phyloP scores from a whole-genome alignment of 305 asterid species.

The Fraxinus angustifolia region DNA sequence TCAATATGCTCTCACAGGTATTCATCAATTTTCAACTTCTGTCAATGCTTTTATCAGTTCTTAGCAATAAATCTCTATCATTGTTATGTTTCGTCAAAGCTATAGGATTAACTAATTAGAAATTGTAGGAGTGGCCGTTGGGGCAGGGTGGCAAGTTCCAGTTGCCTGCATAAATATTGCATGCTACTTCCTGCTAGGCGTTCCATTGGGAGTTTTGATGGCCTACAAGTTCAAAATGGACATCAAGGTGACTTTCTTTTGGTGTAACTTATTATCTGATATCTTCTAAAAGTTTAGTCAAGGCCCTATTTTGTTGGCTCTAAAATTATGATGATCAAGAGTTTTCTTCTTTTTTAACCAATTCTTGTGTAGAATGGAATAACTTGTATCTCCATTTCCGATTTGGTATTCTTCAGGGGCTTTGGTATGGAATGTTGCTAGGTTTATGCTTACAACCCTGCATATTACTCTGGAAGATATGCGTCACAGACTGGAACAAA shows the following conservation, averaged over 20 bases:
- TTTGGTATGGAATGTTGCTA: slow-evolving; percentile 32
- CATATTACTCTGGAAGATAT: slow-evolving; percentile 38
- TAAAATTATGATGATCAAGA: not conserved
- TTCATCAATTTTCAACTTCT: not conserved
- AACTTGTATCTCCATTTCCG: not conserved
- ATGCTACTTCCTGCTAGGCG: slow-evolving; percentile 51
- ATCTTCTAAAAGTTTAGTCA: not conserved
- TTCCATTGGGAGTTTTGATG: slow-evolving; percentile 42
- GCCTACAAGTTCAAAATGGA: slow-evolving; percentile 41
- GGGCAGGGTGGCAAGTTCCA: slow-evolving; percentile 64
- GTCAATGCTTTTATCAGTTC: not conserved
- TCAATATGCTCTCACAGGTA: slow-evolving; percentile 56
- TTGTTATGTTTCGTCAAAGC: not conserved
- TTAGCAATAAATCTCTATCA: not conserved
- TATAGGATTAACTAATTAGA: not conserved
- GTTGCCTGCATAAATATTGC: slow-evolving; percentile 48
- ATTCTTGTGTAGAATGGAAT: not conserved
- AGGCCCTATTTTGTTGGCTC: not conserved
- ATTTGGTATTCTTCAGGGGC: slow-evolving; percentile 35
- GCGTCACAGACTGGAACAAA: slow-evolving; percentile 43
- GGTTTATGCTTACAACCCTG: slow-evolving; percentile 30
- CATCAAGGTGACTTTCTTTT: slow-evolving; percentile 20
- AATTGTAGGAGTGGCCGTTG: slow-evolving; percentile 50
- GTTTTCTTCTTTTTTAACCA: not conserved
- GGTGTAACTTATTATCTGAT: not conserved